A percentile compares a stretch with the other conserved stretches of the same genome.
Evolutionary conservation across 352 stramenopile species (phyloP).

Genomic region (Phytophthora macrochlamydospora): DNA sequence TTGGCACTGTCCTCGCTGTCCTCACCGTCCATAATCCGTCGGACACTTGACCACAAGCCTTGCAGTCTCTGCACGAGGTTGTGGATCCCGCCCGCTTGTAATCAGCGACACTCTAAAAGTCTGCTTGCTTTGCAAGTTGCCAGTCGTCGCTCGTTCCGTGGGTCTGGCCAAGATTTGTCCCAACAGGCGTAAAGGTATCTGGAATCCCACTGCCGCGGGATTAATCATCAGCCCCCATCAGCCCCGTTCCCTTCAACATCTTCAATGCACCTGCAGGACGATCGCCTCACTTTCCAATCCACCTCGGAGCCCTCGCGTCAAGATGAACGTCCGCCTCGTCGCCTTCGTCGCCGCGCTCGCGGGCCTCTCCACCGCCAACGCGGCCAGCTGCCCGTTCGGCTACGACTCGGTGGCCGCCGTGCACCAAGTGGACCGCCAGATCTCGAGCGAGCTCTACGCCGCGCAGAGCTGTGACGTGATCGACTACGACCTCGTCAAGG

Average conservation of each 20-base stretch:
- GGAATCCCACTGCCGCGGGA: background rate
- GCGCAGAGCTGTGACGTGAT: conserved; percentile 38
- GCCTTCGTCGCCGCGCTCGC: conserved; percentile 39
- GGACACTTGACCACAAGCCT: background rate
- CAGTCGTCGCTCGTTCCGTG: background rate
- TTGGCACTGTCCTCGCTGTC: too few species aligned
- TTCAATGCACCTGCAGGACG: background rate
- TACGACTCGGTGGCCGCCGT: conserved; percentile 35
- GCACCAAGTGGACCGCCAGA: conserved; percentile 35
- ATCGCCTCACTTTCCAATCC: conserved; percentile 27
- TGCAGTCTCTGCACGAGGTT: conserved; percentile 1
- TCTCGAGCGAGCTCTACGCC: conserved; percentile 34
- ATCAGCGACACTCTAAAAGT: background rate
- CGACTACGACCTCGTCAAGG: conserved; percentile 61
- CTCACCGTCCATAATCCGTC: too few species aligned
- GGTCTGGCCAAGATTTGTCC: background rate
- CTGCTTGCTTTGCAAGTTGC: too few species aligned
- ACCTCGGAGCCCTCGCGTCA: conserved; percentile 12
- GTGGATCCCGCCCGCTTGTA: background rate
- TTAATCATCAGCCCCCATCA: background rate
- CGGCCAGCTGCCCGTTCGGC: conserved; percentile 43
- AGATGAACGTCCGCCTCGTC: conserved; percentile 49
- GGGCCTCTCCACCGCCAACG: conserved; percentile 18
- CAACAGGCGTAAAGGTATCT: background rate
- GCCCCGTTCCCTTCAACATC: background rate